Base-by-base conservation (phyloP, 306 rosid genomes). In the Castanea sativa region DNA sequence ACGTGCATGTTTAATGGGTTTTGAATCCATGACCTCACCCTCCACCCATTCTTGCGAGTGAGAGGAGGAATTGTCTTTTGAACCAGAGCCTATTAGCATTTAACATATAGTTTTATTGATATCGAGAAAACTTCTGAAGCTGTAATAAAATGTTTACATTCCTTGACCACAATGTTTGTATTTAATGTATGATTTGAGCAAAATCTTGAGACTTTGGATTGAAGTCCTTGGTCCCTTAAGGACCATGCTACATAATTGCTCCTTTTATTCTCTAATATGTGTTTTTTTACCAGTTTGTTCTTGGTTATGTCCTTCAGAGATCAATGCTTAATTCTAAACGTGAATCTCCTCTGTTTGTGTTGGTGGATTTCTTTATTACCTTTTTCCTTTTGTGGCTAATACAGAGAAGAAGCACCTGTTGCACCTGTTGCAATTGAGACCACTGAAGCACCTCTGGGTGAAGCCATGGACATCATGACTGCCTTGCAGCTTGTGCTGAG, bases 401-500 rank as follows among this genome's bases (percentile, higher is more conserved):
- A 55, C 86, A 86, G 91, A 59, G 91, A 85, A 55, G 91, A 85
- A 78, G 88, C 15, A 35, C 71, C 80, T 3, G 86, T 85, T 65
- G 88, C 15, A 35, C 71, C 80, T 3, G 86, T 85, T 65, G 85
- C 52, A 27, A 80, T 64, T 64, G 91, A 80, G 79, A 78, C 84
- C 20, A 59, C 86, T 3, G 71, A 74, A 25, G 85, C 88, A 29
- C 67, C 77, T 16, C 69, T 86, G 23, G 90, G 90, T 18, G 92
- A 86, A 81, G 77, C 89, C 4, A 83, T 88, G 89, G 91, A 83
- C 68, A 43, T 83, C 32, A 80, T 38, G 79, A 86, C 86, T 2
- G 97, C 97, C 32, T 79, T 94, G 74, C 93, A 94, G 78, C 93
- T 90, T 56, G 96, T 92, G 74, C 91, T 94, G 49, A 92, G 96